Percentiles rank a stretch among this genome's conserved stretches.
Evolutionary conservation across 345 rosid species (phyloP).

Genomic region (Zanthoxylum bungeanum): DNA sequence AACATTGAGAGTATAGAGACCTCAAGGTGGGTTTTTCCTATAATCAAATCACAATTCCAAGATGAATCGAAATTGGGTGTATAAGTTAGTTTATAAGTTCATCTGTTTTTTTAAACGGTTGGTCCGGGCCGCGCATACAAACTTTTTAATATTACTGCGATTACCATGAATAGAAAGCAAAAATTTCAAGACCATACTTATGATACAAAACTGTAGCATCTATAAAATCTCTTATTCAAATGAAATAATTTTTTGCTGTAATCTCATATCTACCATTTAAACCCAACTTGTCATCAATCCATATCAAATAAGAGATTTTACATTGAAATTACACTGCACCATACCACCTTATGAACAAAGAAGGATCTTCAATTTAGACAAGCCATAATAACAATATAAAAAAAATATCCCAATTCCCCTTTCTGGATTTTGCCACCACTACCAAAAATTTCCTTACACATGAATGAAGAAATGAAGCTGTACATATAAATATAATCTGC

Average conservation of each 20-base stretch:
- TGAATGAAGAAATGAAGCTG: constrained; percentile 86
- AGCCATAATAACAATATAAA: neutral
- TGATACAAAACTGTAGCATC: neutral
- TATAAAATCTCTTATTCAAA: neutral
- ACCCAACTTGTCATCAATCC: constrained; percentile 19
- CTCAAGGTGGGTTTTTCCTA: too few species aligned
- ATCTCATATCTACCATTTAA: constrained; percentile 11
- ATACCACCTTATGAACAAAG: constrained; percentile 17
- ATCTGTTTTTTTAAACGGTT: too few species aligned
- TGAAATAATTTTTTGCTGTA: neutral
- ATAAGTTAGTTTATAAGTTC: too few species aligned
- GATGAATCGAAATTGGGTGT: too few species aligned
- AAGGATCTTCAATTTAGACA: constrained; percentile 15
- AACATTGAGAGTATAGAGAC: too few species aligned
- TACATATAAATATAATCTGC: constrained; percentile 63
- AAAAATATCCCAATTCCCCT: neutral
- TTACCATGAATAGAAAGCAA: neutral
- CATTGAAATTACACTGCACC: constrained; percentile 13
- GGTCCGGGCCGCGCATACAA: too few species aligned
- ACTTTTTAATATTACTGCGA: too few species aligned
- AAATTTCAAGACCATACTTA: neutral
- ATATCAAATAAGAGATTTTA: constrained; percentile 16
- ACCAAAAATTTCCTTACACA: constrained; percentile 64
- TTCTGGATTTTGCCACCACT: constrained; percentile 28
- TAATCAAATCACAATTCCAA: too few species aligned